These are phyloP conservation scores for Euryodendron excelsum DNA, from an alignment of 148 eudicot genomes.

Conservation along the genomic window DNA sequence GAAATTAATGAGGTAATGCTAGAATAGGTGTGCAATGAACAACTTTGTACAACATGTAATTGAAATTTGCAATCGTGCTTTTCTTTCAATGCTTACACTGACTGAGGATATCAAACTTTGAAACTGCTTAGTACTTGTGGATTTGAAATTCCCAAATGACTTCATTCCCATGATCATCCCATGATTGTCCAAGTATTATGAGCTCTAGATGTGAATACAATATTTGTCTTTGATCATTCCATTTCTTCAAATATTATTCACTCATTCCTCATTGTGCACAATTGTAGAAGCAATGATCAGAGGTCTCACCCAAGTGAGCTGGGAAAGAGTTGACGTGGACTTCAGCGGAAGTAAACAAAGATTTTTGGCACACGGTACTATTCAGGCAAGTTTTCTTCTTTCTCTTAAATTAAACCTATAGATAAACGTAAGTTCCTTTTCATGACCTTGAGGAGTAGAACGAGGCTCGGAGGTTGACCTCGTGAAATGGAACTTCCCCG, in stretches of 20 bases:
- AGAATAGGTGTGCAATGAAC: neutral
- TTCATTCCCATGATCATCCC: neutral
- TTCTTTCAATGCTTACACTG: neutral
- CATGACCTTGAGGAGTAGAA: neutral
- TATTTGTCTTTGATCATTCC: neutral
- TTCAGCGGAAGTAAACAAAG: conserved; percentile 72
- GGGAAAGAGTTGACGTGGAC: conserved; percentile 92
- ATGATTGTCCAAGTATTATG: neutral
- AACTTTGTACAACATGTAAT: neutral
- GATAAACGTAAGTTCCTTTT: neutral
- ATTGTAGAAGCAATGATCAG: conserved; percentile 63
- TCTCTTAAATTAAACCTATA: neutral
- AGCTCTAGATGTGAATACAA: neutral
- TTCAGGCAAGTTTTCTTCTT: conserved; percentile 61
- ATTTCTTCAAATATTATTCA: neutral
- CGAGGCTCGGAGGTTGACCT: neutral
- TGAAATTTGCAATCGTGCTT: neutral
- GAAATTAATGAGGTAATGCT: neutral
- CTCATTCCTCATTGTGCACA: neutral
- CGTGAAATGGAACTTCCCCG: neutral
- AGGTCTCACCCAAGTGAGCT: conserved; percentile 59
- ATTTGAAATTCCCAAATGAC: neutral
- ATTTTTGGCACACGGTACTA: conserved; percentile 72
- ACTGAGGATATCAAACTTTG: neutral
- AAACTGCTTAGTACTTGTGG: neutral